Percentiles rank a stretch among this genome's conserved stretches.
These are phyloP conservation scores for Cucurbita argyrosperma DNA, from an alignment of 306 rosid species.

Conservation along the genomic window DNA sequence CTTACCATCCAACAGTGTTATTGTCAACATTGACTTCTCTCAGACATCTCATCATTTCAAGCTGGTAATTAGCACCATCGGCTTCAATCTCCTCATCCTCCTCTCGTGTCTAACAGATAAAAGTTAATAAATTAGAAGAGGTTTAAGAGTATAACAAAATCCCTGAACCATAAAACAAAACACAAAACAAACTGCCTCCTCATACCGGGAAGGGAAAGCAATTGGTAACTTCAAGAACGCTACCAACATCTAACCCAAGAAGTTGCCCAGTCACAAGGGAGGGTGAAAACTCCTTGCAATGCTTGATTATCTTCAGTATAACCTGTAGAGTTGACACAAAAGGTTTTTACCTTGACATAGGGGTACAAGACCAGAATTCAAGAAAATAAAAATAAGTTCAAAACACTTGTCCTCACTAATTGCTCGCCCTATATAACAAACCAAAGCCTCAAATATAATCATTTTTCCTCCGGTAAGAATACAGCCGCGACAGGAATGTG, in stretches of 20 bases:
- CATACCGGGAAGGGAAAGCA: conserved; percentile 94
- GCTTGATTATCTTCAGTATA: conserved; percentile 88
- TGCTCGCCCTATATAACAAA: not conserved
- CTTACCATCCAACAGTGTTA: conserved; percentile 93
- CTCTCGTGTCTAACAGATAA: conserved; percentile 47
- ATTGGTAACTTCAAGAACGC: conserved; percentile 94
- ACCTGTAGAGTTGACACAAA: conserved; percentile 26
- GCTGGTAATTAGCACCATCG: conserved; percentile 98
- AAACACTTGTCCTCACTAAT: not conserved
- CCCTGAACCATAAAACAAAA: not conserved
- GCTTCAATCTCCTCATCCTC: conserved; percentile 97
- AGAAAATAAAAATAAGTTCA: not conserved
- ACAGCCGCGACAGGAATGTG: not conserved
- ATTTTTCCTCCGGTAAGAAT: not conserved
- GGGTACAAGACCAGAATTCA: not conserved
- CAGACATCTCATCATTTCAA: conserved; percentile 98
- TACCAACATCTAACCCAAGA: conserved; percentile 95
- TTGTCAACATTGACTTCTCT: conserved; percentile 98
- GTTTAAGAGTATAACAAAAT: not conserved
- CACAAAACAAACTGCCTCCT: not conserved
- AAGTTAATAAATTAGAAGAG: not conserved
- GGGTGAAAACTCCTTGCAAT: conserved; percentile 93
- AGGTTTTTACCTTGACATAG: not conserved
- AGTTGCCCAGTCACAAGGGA: conserved; percentile 91
- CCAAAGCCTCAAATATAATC: not conserved